Percentiles rank a stretch among this genome's conserved stretches.
Evolutionary conservation across 345 rosid genomes (phyloP).

Genomic region (Populus ilicifolia): DNA sequence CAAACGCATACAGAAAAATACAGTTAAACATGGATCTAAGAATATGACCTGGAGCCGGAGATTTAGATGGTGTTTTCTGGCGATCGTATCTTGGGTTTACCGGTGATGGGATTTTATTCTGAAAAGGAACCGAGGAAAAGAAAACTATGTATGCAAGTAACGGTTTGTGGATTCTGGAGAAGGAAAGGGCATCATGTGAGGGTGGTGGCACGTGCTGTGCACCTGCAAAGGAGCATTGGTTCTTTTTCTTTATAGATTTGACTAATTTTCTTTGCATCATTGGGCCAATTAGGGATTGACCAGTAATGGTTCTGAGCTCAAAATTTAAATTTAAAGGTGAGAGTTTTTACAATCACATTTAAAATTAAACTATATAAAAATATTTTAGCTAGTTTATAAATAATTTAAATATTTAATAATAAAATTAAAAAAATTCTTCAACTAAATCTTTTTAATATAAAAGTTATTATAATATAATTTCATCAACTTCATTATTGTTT

Average conservation of each 20-base stretch:
- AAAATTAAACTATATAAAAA: too few species aligned
- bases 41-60: conserved; percentile 4
- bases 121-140: background rate
- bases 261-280: background rate
- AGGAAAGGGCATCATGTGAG: background rate
- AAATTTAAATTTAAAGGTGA: too few species aligned
- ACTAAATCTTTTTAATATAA: too few species aligned
- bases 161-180: background rate
- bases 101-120: background rate
- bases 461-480: accelerated
- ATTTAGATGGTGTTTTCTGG: background rate
- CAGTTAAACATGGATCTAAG: background rate
- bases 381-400: too few species aligned
- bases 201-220: conserved; percentile 7
- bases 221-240: background rate
- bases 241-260: background rate
- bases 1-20: background rate
- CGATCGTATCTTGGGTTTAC: background rate
- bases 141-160: background rate
- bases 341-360: too few species aligned
- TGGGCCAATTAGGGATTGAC: background rate
- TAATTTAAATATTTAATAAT: too few species aligned
- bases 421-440: too few species aligned
- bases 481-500: too few species aligned
- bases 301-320: background rate